Evolutionary conservation across 2,329 filamentous ascomycete species (phyloP).

Genomic region (Hypoxylon sp.): DNA sequence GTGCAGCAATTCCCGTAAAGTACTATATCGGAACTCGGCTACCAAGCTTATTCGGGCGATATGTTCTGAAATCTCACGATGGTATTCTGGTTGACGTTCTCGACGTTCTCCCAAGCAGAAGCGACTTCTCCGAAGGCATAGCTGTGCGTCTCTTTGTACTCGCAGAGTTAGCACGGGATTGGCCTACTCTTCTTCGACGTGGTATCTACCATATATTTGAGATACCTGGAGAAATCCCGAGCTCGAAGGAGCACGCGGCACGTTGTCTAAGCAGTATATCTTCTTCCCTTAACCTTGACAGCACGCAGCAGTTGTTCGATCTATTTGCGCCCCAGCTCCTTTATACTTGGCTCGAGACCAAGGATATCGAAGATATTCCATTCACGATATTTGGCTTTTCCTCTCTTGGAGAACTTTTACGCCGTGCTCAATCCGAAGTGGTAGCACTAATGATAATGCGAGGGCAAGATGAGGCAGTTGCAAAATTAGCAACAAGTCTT

Average conservation of each 20-base stretch:
- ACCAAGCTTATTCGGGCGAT: constrained; percentile 81
- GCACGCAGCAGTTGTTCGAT: constrained; percentile 78
- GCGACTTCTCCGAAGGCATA: constrained; percentile 81
- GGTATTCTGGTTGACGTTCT: constrained; percentile 86
- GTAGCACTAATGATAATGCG: constrained; percentile 87
- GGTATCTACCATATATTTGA: constrained; percentile 97
- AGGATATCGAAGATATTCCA: constrained; percentile 78
- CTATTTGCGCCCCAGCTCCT: constrained; percentile 90
- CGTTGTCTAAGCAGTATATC: constrained; percentile 78
- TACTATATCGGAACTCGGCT: constrained; percentile 78
- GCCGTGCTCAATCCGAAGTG: constrained; percentile 79
- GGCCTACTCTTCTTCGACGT: constrained; percentile 86
- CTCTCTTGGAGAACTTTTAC: constrained; percentile 74
- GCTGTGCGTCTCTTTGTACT: constrained; percentile 83
- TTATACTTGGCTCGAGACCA: constrained; percentile 85
- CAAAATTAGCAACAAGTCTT: constrained; percentile 70
- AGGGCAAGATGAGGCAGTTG: constrained; percentile 72
- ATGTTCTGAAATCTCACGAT: constrained; percentile 85
- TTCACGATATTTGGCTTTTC: constrained; percentile 86
- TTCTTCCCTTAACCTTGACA: constrained; percentile 70
- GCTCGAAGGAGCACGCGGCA: constrained; percentile 76
- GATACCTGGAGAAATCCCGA: constrained; percentile 78
- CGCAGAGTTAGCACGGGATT: constrained; percentile 80
- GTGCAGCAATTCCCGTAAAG: constrained; percentile 77
- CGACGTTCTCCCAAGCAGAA: constrained; percentile 79